Base-by-base conservation (phyloP, 1,284 basidiomycete species). In the Trametes polyzona region DNA sequence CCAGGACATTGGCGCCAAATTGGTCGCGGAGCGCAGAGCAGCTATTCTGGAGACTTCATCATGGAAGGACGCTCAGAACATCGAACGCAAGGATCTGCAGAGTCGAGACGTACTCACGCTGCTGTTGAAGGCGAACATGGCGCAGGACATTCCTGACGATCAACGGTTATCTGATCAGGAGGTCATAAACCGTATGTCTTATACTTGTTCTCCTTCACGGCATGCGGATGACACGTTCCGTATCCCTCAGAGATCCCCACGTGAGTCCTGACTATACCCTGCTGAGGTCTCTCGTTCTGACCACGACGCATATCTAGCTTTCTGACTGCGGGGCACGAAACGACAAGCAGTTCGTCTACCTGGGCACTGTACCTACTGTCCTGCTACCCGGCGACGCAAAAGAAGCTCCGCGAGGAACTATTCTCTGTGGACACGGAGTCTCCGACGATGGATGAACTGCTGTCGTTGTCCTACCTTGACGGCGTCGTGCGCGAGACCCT, bases 311-410 rank as follows among this genome's bases (percentile, higher is more conserved):
- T 14, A 43, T 29, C 5, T n/a, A 68, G 67, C 11, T 86, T 87
- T 71, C 67, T 89, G 1, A 74, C 83, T 5, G 85, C 86, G 3
- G 92, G 92, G 6, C 89, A 93, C 70, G 92, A 94, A 69, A 94
- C 93, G 0, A 78, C 77, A 9, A 59, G 57, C 26, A 62, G 69
- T 2, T 67, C 67, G 2, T 78, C 79, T 0, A 78, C 79, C 0
- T 88, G 85, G 85, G 83, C 84, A 0, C 74, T 95, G 0, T 90
- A 79, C 68, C 80, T 83, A 0, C 81, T 96, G 2, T 72, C 84
- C 0, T 75, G 77, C 37, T 61, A 82, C 49, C 81, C 78, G 0
- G 74, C 77, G 0, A 73, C 84, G 0, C 92, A 95, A 69, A 71
- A 66, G 11, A 85, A 83, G 59, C 81, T 96, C 0, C 83, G 92